Percentiles rank a stretch among this genome's conserved stretches.
Conservation (phyloP, 169 alveolate genomes). For the Plasmodium inui region DNA sequence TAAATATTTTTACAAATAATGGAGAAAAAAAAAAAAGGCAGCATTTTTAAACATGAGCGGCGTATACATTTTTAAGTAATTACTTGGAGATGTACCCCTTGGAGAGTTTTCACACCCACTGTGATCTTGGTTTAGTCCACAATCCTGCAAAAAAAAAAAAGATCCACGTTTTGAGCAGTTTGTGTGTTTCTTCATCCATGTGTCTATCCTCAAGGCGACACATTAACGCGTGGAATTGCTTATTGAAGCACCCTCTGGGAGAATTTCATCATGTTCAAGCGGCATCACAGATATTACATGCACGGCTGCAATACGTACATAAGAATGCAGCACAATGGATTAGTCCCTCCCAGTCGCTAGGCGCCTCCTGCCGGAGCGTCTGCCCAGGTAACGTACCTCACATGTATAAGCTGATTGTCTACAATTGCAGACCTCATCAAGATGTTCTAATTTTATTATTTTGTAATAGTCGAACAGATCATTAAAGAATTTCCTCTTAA, state of each 20-base stretch:
- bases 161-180: not conserved
- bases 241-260: not conserved
- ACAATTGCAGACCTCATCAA: not conserved
- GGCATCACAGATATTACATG: not conserved
- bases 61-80: not conserved
- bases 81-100: not conserved
- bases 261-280: not conserved
- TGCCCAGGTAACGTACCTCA: not conserved
- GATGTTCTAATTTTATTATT: not conserved
- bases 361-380: not conserved
- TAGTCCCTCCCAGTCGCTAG: not conserved
- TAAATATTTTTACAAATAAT: not conserved
- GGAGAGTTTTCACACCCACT: not conserved
- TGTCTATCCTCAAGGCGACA: not conserved
- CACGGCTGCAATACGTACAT: not conserved
- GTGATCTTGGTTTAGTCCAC: not conserved
- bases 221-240: not conserved
- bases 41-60: not conserved
- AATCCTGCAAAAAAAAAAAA: constrained; percentile 3
- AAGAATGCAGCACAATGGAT: not conserved
- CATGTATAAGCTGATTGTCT: not conserved
- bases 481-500: constrained; percentile 25
- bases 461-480: constrained; percentile 31
- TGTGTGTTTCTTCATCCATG: not conserved
- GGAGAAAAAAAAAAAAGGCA: not conserved